These are phyloP conservation scores for Xylariaceae sp. DNA, from an alignment of 2,329 filamentous ascomycete species.

Conservation along the genomic window DNA sequence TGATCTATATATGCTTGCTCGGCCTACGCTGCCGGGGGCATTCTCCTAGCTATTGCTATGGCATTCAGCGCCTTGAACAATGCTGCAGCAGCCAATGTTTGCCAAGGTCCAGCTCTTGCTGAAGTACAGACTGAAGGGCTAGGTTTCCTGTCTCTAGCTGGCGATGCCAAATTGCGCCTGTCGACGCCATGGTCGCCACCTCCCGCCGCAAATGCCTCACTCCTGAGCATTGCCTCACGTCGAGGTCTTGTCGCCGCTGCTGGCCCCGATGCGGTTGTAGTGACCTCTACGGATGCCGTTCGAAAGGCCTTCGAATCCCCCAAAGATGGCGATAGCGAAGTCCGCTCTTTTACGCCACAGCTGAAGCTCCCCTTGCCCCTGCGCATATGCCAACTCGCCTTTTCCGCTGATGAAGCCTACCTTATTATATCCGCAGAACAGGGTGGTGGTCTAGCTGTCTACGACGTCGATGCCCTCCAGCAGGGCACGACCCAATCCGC, in stretches of 20 bases:
- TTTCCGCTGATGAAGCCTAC: constrained; percentile 87
- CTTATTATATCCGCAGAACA: constrained; percentile 83
- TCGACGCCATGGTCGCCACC: constrained; percentile 79
- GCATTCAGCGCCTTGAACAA: constrained; percentile 39
- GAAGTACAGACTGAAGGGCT: constrained; percentile 86
- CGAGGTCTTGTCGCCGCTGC: constrained; percentile 87
- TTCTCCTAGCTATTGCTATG: constrained; percentile 32
- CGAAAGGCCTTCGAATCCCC: constrained; percentile 74
- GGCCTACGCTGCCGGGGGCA: constrained; percentile 20
- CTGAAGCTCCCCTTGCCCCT: constrained; percentile 74
- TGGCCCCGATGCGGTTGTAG: constrained; percentile 77
- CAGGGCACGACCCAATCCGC: constrained; percentile 70
- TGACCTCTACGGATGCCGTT: constrained; percentile 79
- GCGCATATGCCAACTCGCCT: constrained; percentile 85
- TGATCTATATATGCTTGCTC: constrained; percentile 28
- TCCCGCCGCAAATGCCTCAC: constrained; percentile 78
- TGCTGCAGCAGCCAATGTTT: constrained; percentile 40
- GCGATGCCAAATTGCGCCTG: constrained; percentile 83
- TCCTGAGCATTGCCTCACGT: constrained; percentile 81
- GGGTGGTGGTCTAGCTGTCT: constrained; percentile 83
- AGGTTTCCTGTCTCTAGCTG: constrained; percentile 80
- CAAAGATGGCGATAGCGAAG: constrained; percentile 66
- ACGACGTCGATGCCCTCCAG: constrained; percentile 73
- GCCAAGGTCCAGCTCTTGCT: constrained; percentile 71
- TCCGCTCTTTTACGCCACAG: constrained; percentile 75